These are phyloP conservation scores for Trichoderma pleuroti DNA, from an alignment of 2,329 filamentous ascomycete species.

Conservation along the genomic window DNA sequence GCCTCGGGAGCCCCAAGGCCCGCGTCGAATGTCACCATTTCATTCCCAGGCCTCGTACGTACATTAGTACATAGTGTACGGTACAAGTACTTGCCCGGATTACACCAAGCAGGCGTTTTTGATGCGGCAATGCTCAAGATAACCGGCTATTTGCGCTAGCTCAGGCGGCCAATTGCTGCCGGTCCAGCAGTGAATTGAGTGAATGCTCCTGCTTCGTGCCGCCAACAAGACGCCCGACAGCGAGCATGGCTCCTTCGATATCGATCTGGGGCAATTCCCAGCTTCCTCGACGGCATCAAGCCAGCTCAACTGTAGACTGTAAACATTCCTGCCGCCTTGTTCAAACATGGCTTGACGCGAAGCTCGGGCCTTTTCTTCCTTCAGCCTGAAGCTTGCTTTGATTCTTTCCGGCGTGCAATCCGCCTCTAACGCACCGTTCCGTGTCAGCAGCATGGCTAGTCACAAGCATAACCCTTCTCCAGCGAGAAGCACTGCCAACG, in stretches of 20 bases:
- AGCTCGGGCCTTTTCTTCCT: not conserved
- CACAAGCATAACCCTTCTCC: not conserved
- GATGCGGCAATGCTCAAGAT: not conserved
- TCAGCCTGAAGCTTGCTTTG: not conserved
- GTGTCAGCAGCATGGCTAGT: constrained; percentile 9
- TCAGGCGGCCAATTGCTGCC: not conserved
- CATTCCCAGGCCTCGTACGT: not conserved
- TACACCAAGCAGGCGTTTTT: not conserved
- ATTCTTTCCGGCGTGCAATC: constrained; percentile 6
- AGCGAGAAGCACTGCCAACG: not conserved
- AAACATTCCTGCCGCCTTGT: not conserved
- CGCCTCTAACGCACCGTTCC: not conserved
- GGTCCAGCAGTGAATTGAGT: not conserved
- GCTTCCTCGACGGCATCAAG: not conserved
- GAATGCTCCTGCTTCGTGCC: not conserved
- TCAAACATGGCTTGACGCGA: not conserved
- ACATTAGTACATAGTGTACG: too few species aligned
- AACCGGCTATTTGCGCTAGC: not conserved
- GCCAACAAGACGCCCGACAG: not conserved
- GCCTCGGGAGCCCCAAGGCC: not conserved
- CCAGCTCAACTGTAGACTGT: not conserved
- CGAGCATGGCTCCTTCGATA: constrained; percentile 1
- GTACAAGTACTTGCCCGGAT: not conserved
- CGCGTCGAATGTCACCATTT: not conserved
- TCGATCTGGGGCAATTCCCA: not conserved